Evolutionary conservation across 2,329 filamentous ascomycete genomes (phyloP).

Genomic region (Sporothrix luriei): DNA sequence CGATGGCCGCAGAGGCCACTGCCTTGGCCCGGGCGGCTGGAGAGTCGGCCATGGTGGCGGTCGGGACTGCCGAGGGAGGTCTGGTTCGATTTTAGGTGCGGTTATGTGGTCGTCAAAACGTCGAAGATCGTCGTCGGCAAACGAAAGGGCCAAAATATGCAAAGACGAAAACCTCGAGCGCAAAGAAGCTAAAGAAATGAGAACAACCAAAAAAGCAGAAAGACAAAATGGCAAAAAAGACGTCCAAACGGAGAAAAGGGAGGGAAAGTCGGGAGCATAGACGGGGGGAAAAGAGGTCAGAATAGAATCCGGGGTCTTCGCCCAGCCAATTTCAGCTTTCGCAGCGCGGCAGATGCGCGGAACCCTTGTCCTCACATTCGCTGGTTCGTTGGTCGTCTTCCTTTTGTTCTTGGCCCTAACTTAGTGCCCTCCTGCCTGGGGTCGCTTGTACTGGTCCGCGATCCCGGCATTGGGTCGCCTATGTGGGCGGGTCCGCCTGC

Average conservation of each 20-base stretch:
- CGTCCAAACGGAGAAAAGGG: background rate
- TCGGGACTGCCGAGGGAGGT: background rate
- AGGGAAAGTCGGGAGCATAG: background rate
- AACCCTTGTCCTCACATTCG: constrained; percentile 4
- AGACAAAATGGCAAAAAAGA: background rate
- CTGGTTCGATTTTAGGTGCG: background rate
- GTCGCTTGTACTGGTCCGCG: constrained; percentile 29
- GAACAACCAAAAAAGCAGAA: background rate
- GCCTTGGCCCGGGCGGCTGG: constrained; percentile 31
- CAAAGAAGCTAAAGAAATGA: background rate
- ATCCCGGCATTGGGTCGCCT: constrained; percentile 5
- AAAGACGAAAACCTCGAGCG: background rate
- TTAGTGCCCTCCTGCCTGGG: constrained; percentile 9
- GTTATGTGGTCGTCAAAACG: no score
- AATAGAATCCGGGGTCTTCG: constrained; percentile 3
- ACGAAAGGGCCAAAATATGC: background rate
- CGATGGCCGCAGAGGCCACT: constrained; percentile 33
- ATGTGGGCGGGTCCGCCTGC: constrained; percentile 8
- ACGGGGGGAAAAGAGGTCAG: background rate
- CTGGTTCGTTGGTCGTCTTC: constrained; percentile 18
- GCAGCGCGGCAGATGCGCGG: constrained; percentile 18
- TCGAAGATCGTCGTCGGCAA: background rate
- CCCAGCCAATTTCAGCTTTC: constrained; percentile 23
- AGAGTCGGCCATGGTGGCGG: constrained; percentile 35
- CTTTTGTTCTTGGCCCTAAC: background rate